Conservation (phyloP, 2,329 filamentous ascomycete species). For the Graphiopsis chlorocephala region DNA sequence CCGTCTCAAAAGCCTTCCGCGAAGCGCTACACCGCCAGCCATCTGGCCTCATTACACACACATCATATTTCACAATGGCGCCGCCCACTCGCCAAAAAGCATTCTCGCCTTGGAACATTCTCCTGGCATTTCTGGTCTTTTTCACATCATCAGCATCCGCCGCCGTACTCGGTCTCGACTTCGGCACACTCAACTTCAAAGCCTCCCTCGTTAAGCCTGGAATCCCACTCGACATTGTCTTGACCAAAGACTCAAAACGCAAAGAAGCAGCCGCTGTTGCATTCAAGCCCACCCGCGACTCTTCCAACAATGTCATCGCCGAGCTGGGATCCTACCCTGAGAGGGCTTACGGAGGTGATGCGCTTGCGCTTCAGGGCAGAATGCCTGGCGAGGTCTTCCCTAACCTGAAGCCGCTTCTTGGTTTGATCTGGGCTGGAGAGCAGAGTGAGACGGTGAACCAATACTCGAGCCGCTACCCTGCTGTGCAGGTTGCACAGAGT, state of each 20-base stretch:
- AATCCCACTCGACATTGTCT: constrained; percentile 93
- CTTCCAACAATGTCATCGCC: constrained; percentile 54
- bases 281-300: constrained; percentile 78
- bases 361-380: constrained; percentile 77
- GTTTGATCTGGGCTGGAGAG: constrained; percentile 52
- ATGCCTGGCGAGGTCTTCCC: constrained; percentile 93
- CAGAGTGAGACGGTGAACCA: constrained; percentile 61
- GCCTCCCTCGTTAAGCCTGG: constrained; percentile 93
- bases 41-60: neutral
- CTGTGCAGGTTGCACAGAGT: constrained; percentile 64
- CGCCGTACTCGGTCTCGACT: constrained; percentile 85
- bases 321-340: constrained; percentile 65
- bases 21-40: constrained; percentile 16
- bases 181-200: constrained; percentile 97
- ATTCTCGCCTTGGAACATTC: constrained; percentile 8
- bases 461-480: constrained; percentile 76
- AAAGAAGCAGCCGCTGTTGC: constrained; percentile 90
- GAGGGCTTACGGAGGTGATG: constrained; percentile 86
- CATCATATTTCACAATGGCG: constrained; percentile 7
- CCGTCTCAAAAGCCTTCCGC: constrained; percentile 4
- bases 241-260: constrained; percentile 95
- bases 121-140: constrained; percentile 11
- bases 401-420: constrained; percentile 89
- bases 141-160: constrained; percentile 54
- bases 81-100: neutral